These are phyloP conservation scores for Amyloporia xantha DNA, from an alignment of 768 basidiomycete species.

Conservation along the genomic window DNA sequence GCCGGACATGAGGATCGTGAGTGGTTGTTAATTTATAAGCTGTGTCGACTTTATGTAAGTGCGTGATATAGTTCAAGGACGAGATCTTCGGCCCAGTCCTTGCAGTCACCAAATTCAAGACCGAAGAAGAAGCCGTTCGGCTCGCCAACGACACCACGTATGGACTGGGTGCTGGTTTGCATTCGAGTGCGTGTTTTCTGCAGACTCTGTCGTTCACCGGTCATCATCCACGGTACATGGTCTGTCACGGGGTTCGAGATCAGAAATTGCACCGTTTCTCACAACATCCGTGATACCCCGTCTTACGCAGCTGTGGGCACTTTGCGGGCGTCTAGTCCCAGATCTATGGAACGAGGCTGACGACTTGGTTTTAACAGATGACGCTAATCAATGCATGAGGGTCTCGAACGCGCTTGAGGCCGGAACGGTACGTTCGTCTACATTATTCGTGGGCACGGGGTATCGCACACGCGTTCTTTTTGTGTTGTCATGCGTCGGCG, in stretches of 20 bases:
- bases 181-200: conserved; percentile 78
- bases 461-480: too few species aligned
- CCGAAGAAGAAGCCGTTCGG: conserved; percentile 79
- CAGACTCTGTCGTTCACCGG: too few species aligned
- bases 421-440: conserved; percentile 58
- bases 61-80: conserved; percentile 15
- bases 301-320: too few species aligned
- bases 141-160: conserved; percentile 87
- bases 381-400: conserved; percentile 85
- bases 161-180: conserved; percentile 88
- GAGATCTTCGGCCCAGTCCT: conserved; percentile 96
- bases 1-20: conserved; percentile 80
- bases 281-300: not conserved
- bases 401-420: conserved; percentile 83
- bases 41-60: not conserved
- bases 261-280: too few species aligned
- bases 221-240: not conserved
- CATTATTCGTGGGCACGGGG: not conserved
- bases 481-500: too few species aligned
- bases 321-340: too few species aligned
- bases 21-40: too few species aligned
- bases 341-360: conserved; percentile 4
- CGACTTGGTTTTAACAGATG: conserved; percentile 35
- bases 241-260: not conserved
- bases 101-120: conserved; percentile 72